Percentiles rank a stretch among this genome's conserved stretches.
Conservation (phyloP, 352 stramenopile species). For the Phytopythium chamaehyphon region DNA sequence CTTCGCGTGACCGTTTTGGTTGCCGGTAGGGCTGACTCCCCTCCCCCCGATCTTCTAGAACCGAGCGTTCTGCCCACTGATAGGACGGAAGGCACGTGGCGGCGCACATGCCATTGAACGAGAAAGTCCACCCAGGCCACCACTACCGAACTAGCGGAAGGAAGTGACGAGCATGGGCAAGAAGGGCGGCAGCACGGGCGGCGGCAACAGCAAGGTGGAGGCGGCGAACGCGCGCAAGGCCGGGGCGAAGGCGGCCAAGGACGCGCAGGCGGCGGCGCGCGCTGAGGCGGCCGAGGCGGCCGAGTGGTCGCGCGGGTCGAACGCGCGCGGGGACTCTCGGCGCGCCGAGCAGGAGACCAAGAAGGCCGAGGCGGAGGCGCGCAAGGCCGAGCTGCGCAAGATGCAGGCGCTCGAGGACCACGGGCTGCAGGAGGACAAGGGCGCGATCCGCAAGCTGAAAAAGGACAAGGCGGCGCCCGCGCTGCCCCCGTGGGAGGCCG, state of each 20-base stretch:
- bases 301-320: slow-evolving; percentile 47
- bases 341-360: slow-evolving; percentile 58
- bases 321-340: slow-evolving; percentile 35
- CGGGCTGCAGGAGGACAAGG: slow-evolving; percentile 53
- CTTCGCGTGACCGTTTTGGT: too few species aligned
- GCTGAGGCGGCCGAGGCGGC: slow-evolving; percentile 36
- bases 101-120: not conserved
- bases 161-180: slow-evolving; percentile 23
- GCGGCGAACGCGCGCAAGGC: slow-evolving; percentile 73
- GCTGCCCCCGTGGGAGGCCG: slow-evolving; percentile 61
- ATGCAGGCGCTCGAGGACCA: slow-evolving; percentile 62
- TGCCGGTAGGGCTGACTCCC: too few species aligned
- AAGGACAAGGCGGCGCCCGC: slow-evolving; percentile 37
- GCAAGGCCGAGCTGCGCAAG: slow-evolving; percentile 66
- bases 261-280: slow-evolving; percentile 41
- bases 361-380: slow-evolving; percentile 45
- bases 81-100: slow-evolving; percentile 3
- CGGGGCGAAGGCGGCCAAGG: slow-evolving; percentile 43
- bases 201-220: slow-evolving; percentile 70
- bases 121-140: too few species aligned
- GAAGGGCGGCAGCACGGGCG: slow-evolving; percentile 39
- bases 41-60: not conserved
- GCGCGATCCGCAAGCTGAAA: slow-evolving; percentile 64
- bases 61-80: not conserved
- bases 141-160: too few species aligned